Evolutionary conservation across 2,329 filamentous ascomycete species (phyloP), one percentile per base, ranked within the genome.

Genomic region (Clonostachys rhizophaga): DNA sequence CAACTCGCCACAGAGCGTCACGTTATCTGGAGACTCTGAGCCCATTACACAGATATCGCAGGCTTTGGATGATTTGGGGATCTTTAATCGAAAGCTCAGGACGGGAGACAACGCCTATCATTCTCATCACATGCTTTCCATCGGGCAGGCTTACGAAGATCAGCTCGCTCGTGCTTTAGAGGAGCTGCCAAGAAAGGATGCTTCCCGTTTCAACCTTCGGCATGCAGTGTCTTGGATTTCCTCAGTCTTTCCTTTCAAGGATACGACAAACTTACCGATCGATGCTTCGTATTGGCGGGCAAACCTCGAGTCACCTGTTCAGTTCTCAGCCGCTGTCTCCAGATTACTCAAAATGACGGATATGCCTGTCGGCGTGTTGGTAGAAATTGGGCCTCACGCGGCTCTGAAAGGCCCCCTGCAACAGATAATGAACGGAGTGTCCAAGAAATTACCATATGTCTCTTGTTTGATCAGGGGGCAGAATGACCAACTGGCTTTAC

Each of bases 241-340:
- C 49, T 42, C 6, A 1, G 64, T 73, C n/a, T 64, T 46, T 8
- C 35, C 61, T 12, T 64, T 67, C 6, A 34, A 49, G 16, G 37
- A 5, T 54, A 58, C 2, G 34, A 33, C 10, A 17, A 44, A 9
- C 13, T 16, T 12, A 35, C 30, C 6, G 41, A 34, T 45, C 30
- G 10, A 34, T 10, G 18, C 17, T 14, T 35, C 37, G 5, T 54
- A 54, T 40, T 54, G 50, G 50, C 48, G 49, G 11, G 24, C 34
- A 10, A 54, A 54, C 30, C 39, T 54, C 5, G 52, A 54, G 35
- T 51, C 50, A 3, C 50, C 52, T 0, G 52, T 54, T 1, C 47
- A 46, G 2, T 54, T 54, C 44, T 42, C 43, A 5, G 39, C 43
- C 12, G 50, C 50, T 11, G 42, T 52, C 10, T 20, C 20, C 20